phyloP scores from a whole-genome alignment of 331 rosid genomes.

The Pyrus hybrid region DNA sequence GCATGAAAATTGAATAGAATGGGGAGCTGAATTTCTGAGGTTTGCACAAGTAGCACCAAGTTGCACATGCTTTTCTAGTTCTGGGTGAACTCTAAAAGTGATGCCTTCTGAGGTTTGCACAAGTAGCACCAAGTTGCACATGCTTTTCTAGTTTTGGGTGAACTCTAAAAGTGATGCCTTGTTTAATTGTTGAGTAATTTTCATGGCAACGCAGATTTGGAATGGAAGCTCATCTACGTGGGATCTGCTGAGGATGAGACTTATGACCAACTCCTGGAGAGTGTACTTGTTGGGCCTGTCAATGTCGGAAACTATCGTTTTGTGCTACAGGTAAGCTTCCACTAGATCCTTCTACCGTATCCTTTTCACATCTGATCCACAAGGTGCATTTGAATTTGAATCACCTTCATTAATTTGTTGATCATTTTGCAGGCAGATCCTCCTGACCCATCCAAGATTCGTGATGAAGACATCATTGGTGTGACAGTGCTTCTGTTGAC shows the following conservation, averaged over 20 bases:
- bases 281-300: constrained; percentile 85
- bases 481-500: constrained; percentile 78
- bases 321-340: constrained; percentile 55
- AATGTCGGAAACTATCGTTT: constrained; percentile 91
- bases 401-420: constrained; percentile 6
- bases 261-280: constrained; percentile 13
- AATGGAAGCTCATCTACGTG: constrained; percentile 56
- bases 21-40: background rate
- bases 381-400: background rate
- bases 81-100: no score
- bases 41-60: no score
- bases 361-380: background rate
- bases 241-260: constrained; percentile 60
- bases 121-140: background rate
- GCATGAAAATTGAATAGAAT: background rate
- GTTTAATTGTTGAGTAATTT: background rate
- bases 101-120: no score
- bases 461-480: constrained; percentile 92
- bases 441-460: constrained; percentile 85
- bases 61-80: no score
- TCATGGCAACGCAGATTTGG: constrained; percentile 16
- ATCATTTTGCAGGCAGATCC: constrained; percentile 67
- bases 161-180: background rate
- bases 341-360: background rate
- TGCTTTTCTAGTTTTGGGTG: background rate